These are phyloP conservation scores for Talaromyces funiculosus DNA, from an alignment of 2,329 filamentous ascomycete species.

Conservation along the genomic window DNA sequence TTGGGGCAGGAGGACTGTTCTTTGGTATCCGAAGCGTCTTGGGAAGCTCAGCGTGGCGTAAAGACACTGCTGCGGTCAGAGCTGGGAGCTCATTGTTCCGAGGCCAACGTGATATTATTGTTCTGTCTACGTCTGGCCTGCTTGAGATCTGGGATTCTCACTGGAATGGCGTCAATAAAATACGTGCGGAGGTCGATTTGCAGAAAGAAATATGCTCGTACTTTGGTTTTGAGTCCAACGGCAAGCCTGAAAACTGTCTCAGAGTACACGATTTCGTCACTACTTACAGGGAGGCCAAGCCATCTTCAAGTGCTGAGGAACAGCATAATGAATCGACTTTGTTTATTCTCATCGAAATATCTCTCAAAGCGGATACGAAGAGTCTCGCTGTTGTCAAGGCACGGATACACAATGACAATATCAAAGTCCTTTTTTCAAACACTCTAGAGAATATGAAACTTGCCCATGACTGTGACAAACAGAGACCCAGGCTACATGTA, in stretches of 20 bases:
- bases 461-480: conserved; percentile 35
- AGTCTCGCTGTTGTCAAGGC: conserved; percentile 74
- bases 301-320: conserved; percentile 32
- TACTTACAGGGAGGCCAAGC: conserved; percentile 23
- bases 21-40: conserved; percentile 75
- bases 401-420: conserved; percentile 50
- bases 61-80: conserved; percentile 73
- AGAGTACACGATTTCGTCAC: conserved; percentile 77
- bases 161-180: conserved; percentile 74
- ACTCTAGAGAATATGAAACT: conserved; percentile 61
- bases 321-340: conserved; percentile 46
- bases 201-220: conserved; percentile 44
- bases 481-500: conserved; percentile 65
- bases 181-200: conserved; percentile 66
- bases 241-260: conserved; percentile 51
- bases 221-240: conserved; percentile 26
- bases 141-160: conserved; percentile 85
- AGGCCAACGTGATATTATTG: conserved; percentile 78
- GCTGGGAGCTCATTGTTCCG: conserved; percentile 66
- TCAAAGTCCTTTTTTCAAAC: conserved; percentile 60
- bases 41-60: conserved; percentile 62
- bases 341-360: conserved; percentile 49
- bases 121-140: conserved; percentile 69
- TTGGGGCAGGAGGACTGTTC: conserved; percentile 62
- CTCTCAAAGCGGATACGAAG: conserved; percentile 41